Percentiles rank a stretch among this genome's conserved stretches.
These are phyloP conservation scores for Pyrus betulifolia DNA, from an alignment of 306 rosid genomes.

Conservation along the genomic window DNA sequence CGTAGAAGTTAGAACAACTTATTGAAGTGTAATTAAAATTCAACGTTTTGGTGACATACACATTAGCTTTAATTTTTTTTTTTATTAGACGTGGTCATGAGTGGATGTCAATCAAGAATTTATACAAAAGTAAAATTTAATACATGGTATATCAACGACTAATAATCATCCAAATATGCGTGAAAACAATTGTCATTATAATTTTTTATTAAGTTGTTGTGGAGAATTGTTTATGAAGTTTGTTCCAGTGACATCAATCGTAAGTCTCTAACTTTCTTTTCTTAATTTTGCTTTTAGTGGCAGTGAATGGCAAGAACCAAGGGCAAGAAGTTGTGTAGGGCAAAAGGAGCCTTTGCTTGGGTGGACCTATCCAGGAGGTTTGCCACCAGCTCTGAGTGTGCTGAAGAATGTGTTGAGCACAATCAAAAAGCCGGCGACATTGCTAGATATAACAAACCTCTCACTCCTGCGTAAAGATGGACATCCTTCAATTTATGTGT, in stretches of 20 bases:
- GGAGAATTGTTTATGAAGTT: neutral
- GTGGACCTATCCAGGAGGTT: constrained; percentile 60
- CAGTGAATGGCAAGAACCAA: constrained; percentile 62
- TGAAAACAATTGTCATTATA: no score
- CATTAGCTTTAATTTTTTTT: neutral
- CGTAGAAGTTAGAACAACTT: neutral
- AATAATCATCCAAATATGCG: no score
- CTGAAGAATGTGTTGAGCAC: constrained; percentile 46
- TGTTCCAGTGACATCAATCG: neutral
- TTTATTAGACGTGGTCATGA: neutral
- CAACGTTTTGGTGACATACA: no score
- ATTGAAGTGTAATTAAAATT: neutral
- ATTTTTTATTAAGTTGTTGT: no score
- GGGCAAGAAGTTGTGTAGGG: constrained; percentile 48
- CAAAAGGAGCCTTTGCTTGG: constrained; percentile 51
- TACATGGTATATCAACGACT: no score
- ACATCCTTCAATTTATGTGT: constrained; percentile 77
- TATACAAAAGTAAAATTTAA: no score
- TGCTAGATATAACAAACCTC: constrained; percentile 67
- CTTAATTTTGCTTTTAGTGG: constrained; percentile 35
- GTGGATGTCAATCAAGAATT: no score
- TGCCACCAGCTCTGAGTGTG: constrained; percentile 58
- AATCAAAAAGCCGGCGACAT: constrained; percentile 47
- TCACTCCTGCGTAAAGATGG: constrained; percentile 81
- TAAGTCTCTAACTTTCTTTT: neutral